Evolutionary conservation across 2,329 filamentous ascomycete species (phyloP), one percentile per base, ranked within the genome.

Genomic region (Zymoseptoria tritici): DNA sequence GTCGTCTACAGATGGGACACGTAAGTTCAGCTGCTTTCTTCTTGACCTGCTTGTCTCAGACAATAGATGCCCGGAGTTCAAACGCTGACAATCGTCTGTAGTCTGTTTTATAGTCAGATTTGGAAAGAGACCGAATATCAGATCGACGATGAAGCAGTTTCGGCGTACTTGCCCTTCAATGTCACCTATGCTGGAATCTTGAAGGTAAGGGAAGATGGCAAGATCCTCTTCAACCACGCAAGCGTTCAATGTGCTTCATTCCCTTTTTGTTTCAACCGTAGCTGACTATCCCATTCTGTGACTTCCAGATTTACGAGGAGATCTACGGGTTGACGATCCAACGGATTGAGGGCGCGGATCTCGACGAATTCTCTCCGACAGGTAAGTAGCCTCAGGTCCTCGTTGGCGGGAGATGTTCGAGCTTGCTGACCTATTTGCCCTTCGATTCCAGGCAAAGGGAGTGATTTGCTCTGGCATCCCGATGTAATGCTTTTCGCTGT

Each of bases 301-400:
- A 16, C 11, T 26, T 62, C 4, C 52, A 62, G 9, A 52, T 64
- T 1, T 64, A 64, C 46, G 31, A 54, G 4, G 49, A 57, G 19
- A 49, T 64, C 1, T 64, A 55, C 42, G 53, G 55, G 8, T 26
- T 64, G 4, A 52, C 58, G 2, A 61, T 62, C 29, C 49, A 59
- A 26, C 57, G 49, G 24, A 59, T 64, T 13, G 81, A 79, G 54
- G 78, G 81, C 2, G 84, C 86, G 60, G 88, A 89, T 64, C 80
- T 85, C 31, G 80, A 82, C 53, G 78, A 80, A 62, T 68, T 81
- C 36, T 87, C 83, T 62, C 55, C 61, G 2, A 64, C 55, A 31
- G 59, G 61, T 9, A 62, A 59, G 11, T 60, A 54, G 4, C 31
- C 4, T 13, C 31, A 9, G 9, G 3, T 9, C 2, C 2, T 9